Evolutionary conservation across 1,139 yeast genomes (phyloP).

Genomic region (Diutina scorzettiae): DNA sequence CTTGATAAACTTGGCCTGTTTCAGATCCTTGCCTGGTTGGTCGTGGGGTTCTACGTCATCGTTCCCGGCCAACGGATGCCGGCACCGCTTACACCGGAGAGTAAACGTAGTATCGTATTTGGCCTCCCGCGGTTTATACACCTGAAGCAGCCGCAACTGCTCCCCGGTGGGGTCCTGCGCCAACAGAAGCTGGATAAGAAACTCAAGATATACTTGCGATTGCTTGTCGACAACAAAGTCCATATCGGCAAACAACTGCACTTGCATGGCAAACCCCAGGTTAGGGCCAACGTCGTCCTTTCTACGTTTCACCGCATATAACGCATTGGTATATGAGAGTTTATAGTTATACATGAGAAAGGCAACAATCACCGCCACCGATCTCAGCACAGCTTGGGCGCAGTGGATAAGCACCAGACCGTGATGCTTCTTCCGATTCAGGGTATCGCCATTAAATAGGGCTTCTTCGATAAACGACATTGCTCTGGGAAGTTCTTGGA

Average conservation of each 20-base stretch:
- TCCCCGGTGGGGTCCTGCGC: conserved; percentile 20
- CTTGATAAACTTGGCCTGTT: conserved; percentile 51
- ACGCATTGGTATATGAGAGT: conserved; percentile 45
- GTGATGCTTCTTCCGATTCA: conserved; percentile 26
- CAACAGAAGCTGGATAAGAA: conserved; percentile 16
- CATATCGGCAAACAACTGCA: conserved; percentile 41
- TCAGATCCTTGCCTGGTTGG: conserved; percentile 47
- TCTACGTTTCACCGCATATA: conserved; percentile 59
- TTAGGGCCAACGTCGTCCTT: conserved; percentile 60
- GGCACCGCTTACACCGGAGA: conserved; percentile 61
- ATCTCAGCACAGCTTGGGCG: conserved; percentile 83
- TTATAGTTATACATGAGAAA: conserved; percentile 68
- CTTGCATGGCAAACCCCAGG: conserved; percentile 61
- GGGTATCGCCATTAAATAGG: conserved; percentile 22
- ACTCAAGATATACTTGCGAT: conserved; percentile 17
- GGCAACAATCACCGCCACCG: conserved; percentile 61
- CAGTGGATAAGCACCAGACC: conserved; percentile 51
- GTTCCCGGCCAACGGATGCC: conserved; percentile 41
- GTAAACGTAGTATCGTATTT: conserved; percentile 12
- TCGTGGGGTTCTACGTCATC: conserved; percentile 44
- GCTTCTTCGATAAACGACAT: conserved; percentile 60
- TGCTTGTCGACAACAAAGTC: conserved; percentile 16
- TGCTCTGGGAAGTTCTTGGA: conserved; percentile 47
- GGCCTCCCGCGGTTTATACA: conserved; percentile 6
- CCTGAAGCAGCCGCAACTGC: conserved; percentile 7